Conservation (phyloP, 1,139 yeast genomes). For the Suhomyces wounanorum region DNA sequence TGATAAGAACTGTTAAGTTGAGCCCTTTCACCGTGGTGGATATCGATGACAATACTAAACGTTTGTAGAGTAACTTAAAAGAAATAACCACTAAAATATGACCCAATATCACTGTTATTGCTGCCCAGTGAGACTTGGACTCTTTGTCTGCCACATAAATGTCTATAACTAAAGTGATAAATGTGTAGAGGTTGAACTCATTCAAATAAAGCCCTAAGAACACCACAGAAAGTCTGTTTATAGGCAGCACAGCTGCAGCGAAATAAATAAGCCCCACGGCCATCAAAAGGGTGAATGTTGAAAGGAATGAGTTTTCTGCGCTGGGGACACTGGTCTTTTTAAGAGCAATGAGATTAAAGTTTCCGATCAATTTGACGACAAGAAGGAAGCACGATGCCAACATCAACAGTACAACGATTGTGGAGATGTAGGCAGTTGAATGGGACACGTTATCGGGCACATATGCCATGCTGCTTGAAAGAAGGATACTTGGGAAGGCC, state of each 20-base stretch:
- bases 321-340: background rate
- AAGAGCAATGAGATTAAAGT: conserved; percentile 9
- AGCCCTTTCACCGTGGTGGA: conserved; percentile 11
- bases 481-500: conserved; percentile 29
- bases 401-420: conserved; percentile 16
- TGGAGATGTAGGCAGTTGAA: background rate
- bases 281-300: conserved; percentile 15
- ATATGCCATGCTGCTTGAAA: conserved; percentile 23
- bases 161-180: conserved; percentile 27
- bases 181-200: conserved; percentile 30
- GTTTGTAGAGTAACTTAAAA: conserved; percentile 19
- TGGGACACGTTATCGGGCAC: conserved; percentile 6
- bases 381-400: conserved; percentile 21
- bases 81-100: conserved; percentile 22
- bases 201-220: conserved; percentile 32
- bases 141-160: conserved; percentile 17
- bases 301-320: conserved; percentile 5
- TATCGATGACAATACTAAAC: conserved; percentile 13
- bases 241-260: conserved; percentile 23
- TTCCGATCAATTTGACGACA: conserved; percentile 16
- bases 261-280: conserved; percentile 18
- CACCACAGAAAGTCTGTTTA: conserved; percentile 26
- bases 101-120: conserved; percentile 19
- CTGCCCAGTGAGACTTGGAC: conserved; percentile 11
- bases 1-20: conserved; percentile 7